phyloP scores from a whole-genome alignment of 176 grass and related monocot genomes.

The Coix lacrymajobi region DNA sequence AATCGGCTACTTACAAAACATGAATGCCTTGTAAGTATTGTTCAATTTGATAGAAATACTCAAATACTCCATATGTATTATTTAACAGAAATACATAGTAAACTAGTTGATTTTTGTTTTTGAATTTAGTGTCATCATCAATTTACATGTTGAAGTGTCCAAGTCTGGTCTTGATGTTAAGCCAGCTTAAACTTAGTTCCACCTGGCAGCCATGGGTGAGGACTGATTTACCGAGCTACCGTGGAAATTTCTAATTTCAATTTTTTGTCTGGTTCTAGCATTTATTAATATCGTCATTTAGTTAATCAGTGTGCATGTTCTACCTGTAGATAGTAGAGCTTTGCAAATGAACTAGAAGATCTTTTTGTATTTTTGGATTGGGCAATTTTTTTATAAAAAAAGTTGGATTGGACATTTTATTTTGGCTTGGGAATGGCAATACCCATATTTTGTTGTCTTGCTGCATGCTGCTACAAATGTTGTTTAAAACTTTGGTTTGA shows the following conservation, averaged over 20 bases:
- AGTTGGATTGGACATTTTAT: background rate
- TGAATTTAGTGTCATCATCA: background rate
- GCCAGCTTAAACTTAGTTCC: background rate
- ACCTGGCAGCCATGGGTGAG: too few species aligned
- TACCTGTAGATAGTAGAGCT: too few species aligned
- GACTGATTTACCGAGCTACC: too few species aligned
- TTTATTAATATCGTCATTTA: too few species aligned
- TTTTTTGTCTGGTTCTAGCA: too few species aligned
- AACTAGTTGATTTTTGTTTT: background rate
- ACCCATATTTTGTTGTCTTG: background rate
- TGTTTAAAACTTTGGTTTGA: background rate
- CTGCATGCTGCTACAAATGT: background rate
- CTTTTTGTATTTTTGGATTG: background rate
- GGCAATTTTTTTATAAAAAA: background rate
- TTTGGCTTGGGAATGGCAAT: background rate
- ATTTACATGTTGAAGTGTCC: background rate
- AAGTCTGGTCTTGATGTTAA: background rate
- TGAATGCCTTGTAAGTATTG: background rate
- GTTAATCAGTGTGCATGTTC: too few species aligned
- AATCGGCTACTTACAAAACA: background rate
- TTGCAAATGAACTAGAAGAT: too few species aligned
- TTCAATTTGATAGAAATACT: background rate
- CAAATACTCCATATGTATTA: background rate
- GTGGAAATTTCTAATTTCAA: too few species aligned
- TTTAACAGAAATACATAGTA: background rate